Evolutionary conservation across 441 rosid species (phyloP).

Genomic region (Pelargonium citronellum): DNA sequence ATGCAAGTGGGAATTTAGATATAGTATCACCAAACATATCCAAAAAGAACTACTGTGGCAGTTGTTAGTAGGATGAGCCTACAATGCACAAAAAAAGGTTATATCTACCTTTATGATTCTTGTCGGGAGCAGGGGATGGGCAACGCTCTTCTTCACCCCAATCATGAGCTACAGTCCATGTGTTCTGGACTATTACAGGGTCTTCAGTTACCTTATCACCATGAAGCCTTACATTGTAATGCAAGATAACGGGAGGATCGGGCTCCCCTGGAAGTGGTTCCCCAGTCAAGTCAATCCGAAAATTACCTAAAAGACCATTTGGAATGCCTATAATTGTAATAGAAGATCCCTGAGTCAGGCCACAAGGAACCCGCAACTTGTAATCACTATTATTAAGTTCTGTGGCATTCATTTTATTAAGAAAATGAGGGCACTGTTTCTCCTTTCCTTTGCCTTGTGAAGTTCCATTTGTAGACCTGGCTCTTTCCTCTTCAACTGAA

Average conservation of each 20-base stretch:
- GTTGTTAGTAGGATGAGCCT: background rate
- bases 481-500: slow-evolving; percentile 59
- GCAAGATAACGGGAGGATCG: slow-evolving; percentile 85
- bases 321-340: slow-evolving; percentile 84
- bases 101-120: slow-evolving; percentile 58
- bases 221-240: slow-evolving; percentile 88
- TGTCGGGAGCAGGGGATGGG: slow-evolving; percentile 68
- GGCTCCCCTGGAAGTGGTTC: slow-evolving; percentile 97
- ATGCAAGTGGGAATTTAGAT: background rate
- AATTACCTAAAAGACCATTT: slow-evolving; percentile 78
- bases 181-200: slow-evolving; percentile 94
- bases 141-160: slow-evolving; percentile 98
- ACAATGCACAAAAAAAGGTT: background rate
- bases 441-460: slow-evolving; percentile 44
- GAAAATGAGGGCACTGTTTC: slow-evolving; percentile 84
- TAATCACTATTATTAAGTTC: slow-evolving; percentile 38
- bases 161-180: slow-evolving; percentile 85
- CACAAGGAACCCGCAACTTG: slow-evolving; percentile 74
- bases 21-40: background rate
- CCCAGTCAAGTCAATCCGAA: slow-evolving; percentile 79
- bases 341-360: slow-evolving; percentile 91
- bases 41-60: background rate
- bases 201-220: slow-evolving; percentile 93
- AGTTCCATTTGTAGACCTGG: slow-evolving; percentile 40
- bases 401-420: slow-evolving; percentile 71